Percentiles rank a stretch among this genome's conserved stretches.
phyloP scores from a whole-genome alignment of 1,284 basidiomycete genomes.

The Sphaerobolus stellatus region DNA sequence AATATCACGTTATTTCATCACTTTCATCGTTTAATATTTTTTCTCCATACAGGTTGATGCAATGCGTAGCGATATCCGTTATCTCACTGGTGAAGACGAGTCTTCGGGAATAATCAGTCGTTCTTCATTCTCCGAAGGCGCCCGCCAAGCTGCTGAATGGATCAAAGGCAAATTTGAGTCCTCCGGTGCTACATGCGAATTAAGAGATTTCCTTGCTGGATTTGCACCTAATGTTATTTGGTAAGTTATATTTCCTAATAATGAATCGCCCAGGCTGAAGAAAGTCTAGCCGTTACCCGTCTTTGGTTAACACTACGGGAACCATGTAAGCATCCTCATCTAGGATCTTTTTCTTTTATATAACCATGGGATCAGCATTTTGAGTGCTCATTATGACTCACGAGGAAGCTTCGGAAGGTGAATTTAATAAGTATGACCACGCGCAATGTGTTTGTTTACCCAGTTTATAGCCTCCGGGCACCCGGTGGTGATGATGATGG shows the following conservation, averaged over 20 bases:
- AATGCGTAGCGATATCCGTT: conserved; percentile 70
- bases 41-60: conserved; percentile 26
- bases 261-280: neutral
- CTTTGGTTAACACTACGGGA: conserved; percentile 50
- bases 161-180: conserved; percentile 68
- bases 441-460: neutral
- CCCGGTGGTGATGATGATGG: conserved; percentile 82
- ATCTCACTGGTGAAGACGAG: conserved; percentile 78
- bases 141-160: conserved; percentile 71
- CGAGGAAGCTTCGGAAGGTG: conserved; percentile 78
- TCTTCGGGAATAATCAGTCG: conserved; percentile 65
- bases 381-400: conserved; percentile 84
- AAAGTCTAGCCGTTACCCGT: conserved; percentile 49
- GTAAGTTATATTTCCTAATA: conserved; percentile 42
- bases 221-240: conserved; percentile 87
- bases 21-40: neutral
- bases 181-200: conserved; percentile 70
- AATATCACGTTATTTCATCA: conserved; percentile 18
- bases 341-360: neutral
- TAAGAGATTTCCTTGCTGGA: conserved; percentile 62
- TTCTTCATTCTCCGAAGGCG: conserved; percentile 75
- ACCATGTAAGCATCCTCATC: conserved; percentile 41
- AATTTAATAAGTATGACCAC: neutral
- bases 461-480: conserved; percentile 46
- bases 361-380: conserved; percentile 33